phyloP scores from a whole-genome alignment of 176 grass and related monocot species.

The Oryza officinalis region DNA sequence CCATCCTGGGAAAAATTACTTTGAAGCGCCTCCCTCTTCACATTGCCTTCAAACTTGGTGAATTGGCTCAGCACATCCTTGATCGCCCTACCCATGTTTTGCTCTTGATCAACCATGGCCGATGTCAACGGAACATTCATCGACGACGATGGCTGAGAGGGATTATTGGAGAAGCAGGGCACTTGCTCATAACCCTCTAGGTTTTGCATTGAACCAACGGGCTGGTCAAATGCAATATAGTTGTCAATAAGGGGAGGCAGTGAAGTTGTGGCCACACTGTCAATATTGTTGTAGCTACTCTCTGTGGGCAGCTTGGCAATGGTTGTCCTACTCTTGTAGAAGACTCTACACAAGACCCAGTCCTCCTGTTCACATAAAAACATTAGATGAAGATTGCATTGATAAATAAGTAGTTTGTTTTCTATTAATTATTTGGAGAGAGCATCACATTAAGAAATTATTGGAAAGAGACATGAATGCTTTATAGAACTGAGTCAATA shows the following conservation, averaged over 20 bases:
- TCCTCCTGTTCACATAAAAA: slow-evolving; percentile 57
- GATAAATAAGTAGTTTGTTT: background rate
- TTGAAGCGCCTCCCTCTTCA: slow-evolving; percentile 62
- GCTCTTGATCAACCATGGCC: slow-evolving; percentile 37
- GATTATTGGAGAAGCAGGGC: slow-evolving; percentile 92
- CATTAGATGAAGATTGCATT: slow-evolving; percentile 1
- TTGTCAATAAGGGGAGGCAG: slow-evolving; percentile 84
- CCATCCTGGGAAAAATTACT: slow-evolving; percentile 56
- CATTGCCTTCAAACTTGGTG: slow-evolving; percentile 60
- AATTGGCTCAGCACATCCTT: slow-evolving; percentile 61
- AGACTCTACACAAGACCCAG: slow-evolving; percentile 91
- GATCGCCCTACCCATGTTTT: slow-evolving; percentile 44
- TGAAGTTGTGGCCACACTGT: slow-evolving; percentile 44
- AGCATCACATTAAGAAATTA: slow-evolving; percentile 27
- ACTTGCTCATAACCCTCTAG: slow-evolving; percentile 79
- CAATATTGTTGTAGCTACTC: slow-evolving; percentile 42
- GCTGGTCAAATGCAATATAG: slow-evolving; percentile 68
- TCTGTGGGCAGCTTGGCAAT: slow-evolving; percentile 42
- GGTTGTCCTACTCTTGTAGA: slow-evolving; percentile 74
- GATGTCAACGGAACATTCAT: slow-evolving; percentile 8
- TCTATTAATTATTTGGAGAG: background rate
- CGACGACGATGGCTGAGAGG: slow-evolving; percentile 37
- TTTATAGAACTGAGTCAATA: slow-evolving; percentile 17
- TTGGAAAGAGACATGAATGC: slow-evolving; percentile 13
- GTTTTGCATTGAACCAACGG: slow-evolving; percentile 44